Percentiles rank a stretch among this genome's conserved stretches.
These are phyloP conservation scores for Phytophthora pini DNA, from an alignment of 352 stramenopile species.

Conservation along the genomic window DNA sequence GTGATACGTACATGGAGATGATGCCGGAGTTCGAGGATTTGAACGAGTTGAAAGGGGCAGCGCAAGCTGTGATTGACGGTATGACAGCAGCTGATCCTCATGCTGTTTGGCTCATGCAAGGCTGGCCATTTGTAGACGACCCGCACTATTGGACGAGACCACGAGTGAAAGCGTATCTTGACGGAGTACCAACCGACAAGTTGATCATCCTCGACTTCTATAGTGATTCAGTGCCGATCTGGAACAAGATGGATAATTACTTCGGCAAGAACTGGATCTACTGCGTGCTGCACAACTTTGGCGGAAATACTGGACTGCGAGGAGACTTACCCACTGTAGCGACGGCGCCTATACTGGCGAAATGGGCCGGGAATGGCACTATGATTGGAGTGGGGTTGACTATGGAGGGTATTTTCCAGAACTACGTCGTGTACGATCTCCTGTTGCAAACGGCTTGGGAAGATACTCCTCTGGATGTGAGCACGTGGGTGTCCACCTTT, in stretches of 20 bases:
- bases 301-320: slow-evolving; percentile 76
- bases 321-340: slow-evolving; percentile 72
- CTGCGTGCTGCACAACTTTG: slow-evolving; percentile 88
- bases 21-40: slow-evolving; percentile 70
- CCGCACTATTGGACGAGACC: slow-evolving; percentile 75
- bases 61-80: slow-evolving; percentile 74
- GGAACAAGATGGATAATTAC: slow-evolving; percentile 80
- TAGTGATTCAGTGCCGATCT: slow-evolving; percentile 75
- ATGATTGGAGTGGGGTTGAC: slow-evolving; percentile 81
- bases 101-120: slow-evolving; percentile 87
- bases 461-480: slow-evolving; percentile 46
- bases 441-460: slow-evolving; percentile 79
- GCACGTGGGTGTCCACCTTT: slow-evolving; percentile 61
- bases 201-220: slow-evolving; percentile 88
- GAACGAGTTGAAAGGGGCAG: slow-evolving; percentile 51
- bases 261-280: slow-evolving; percentile 89
- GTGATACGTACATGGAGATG: slow-evolving; percentile 88
- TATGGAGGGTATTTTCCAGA: slow-evolving; percentile 90
- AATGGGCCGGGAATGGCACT: slow-evolving; percentile 55
- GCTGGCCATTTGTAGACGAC: slow-evolving; percentile 75
- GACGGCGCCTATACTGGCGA: slow-evolving; percentile 54
- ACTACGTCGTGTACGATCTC: slow-evolving; percentile 88
- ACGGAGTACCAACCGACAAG: slow-evolving; percentile 61
- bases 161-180: slow-evolving; percentile 57
- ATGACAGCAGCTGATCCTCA: slow-evolving; percentile 75